A percentile compares a stretch with the other conserved stretches of the same genome.
Evolutionary conservation across 192 early-diverging fungal species (phyloP).

Genomic region (Backusella westeae): DNA sequence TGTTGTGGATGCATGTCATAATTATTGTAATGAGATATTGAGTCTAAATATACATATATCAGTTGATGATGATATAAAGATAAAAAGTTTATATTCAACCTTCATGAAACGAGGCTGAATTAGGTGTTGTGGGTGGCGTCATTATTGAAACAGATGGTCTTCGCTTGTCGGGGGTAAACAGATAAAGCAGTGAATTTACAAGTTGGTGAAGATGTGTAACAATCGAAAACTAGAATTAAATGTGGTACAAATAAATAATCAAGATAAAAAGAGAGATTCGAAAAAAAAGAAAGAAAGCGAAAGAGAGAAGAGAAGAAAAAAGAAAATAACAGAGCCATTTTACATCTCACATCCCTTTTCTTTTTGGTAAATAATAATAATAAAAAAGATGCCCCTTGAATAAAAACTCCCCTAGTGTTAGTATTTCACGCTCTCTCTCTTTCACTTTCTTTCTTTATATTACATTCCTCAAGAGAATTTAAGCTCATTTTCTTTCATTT

Average conservation of each 20-base stretch:
- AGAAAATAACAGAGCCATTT: neutral
- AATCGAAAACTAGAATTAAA: neutral
- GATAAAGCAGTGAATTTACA: neutral
- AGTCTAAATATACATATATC: neutral
- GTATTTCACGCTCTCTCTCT: neutral
- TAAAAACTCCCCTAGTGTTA: neutral
- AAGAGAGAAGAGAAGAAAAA: neutral
- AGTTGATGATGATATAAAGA: neutral
- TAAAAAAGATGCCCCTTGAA: neutral
- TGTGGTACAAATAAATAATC: neutral
- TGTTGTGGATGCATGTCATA: neutral
- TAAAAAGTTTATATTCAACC: neutral
- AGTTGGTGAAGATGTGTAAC: constrained; percentile 12
- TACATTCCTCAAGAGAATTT: neutral
- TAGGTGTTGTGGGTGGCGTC: neutral
- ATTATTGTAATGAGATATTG: neutral
- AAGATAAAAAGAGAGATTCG: neutral
- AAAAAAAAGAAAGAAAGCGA: neutral
- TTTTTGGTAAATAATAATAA: neutral
- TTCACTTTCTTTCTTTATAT: neutral
- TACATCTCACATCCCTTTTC: neutral
- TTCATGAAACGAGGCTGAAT: neutral
- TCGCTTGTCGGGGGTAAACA: neutral
- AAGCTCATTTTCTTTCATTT: neutral
- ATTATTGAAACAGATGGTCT: neutral